Percentiles rank a stretch among this genome's conserved stretches.
phyloP scores from a whole-genome alignment of 306 rosid species.

The Crotalaria pallida region DNA sequence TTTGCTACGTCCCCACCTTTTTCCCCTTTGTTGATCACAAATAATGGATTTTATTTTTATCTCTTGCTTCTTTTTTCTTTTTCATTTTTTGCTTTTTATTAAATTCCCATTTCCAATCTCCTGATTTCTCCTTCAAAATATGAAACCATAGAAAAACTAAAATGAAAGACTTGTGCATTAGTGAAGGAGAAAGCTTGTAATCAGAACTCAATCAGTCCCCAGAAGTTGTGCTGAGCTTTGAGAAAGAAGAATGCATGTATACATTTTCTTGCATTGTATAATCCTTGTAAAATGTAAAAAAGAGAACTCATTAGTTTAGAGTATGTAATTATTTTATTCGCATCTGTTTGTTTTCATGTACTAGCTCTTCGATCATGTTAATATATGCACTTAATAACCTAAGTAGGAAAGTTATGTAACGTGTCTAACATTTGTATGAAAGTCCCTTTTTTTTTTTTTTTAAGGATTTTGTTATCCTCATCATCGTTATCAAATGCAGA shows the following conservation, averaged over 20 bases:
- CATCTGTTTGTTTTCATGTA: neutral
- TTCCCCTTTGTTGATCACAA: slow-evolving; percentile 67
- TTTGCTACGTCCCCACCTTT: slow-evolving; percentile 66
- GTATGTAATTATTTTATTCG: neutral
- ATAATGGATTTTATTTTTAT: neutral
- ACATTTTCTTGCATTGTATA: slow-evolving; percentile 1
- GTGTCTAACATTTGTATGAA: neutral
- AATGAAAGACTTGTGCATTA: neutral
- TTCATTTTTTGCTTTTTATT: no score
- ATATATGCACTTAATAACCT: neutral
- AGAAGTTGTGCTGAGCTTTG: slow-evolving; percentile 9
- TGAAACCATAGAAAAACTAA: neutral
- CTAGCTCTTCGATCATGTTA: neutral
- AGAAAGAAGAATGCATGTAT: neutral
- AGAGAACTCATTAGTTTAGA: neutral
- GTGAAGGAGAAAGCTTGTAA: neutral
- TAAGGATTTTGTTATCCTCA: no score
- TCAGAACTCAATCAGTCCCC: neutral
- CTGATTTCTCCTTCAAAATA: neutral
- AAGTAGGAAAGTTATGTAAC: no score
- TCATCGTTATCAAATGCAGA: no score
- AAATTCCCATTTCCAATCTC: neutral
- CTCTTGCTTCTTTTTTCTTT: neutral
- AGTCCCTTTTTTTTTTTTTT: no score
- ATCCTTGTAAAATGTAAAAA: slow-evolving; percentile 19